Base-by-base conservation (phyloP, 1,139 yeast species). In the Fermentozyma sake region DNA sequence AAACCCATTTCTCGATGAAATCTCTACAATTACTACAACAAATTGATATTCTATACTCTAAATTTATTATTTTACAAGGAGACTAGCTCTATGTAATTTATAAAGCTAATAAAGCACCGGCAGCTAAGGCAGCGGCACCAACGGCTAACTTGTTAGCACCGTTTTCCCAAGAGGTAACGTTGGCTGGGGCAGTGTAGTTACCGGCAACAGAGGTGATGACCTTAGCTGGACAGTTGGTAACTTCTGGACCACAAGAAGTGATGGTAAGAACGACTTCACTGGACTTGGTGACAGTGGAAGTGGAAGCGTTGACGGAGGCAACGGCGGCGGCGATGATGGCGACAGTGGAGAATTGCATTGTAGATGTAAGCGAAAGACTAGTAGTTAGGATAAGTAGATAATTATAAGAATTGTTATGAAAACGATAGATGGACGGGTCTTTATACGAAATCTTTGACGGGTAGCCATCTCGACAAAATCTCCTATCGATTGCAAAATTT, bases 101-200 rank as follows among this genome's bases (percentile, higher is more conserved):
- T 48, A 50, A 49, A 42, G 55, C 52, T 48, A 50, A 50, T 48
- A 54, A 49, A 44, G 60, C 60, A 49, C 57, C 58, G 35, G 58
- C 59, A 40, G 54, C 56, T 40, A 51, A 37, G 24, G 50, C 53
- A 37, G 49, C 55, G 39, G 45, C 49, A 40, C 50, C 56, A 33
- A 47, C 56, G 38, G 39, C 49, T 35, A 30, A 35, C 28, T 25
- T 25, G 41, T 39, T 38, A 30, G 50, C 55, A 42, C 44, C 53
- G 33, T 39, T 48, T 46, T 38, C 30, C 22, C 20, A 42, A 31
- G 52, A 31, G 42, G 52, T 33, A 26, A 39, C 41, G 40, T 34
- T 35, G 30, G 49, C 42, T 24, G 42, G 34, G 26, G 40, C 23
- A 24, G 46, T 30, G 35, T 22, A 22, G 47, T 42, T 58, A 41